Base-by-base conservation (phyloP, 352 stramenopile genomes). In the Phytophthora sansomeana region DNA sequence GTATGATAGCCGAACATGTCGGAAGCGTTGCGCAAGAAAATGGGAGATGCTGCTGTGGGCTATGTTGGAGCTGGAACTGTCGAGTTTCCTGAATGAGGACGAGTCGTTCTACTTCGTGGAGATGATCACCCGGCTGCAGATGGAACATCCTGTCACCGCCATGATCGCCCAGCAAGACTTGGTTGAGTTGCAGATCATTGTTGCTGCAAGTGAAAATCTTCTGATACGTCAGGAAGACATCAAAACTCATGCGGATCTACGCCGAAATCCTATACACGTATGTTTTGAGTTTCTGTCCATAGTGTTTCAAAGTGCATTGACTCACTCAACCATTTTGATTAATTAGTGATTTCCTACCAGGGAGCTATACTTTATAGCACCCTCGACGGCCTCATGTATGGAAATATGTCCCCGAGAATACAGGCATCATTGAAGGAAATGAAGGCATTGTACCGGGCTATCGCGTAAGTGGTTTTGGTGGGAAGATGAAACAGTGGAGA, bases 41-140 rank as follows among this genome's bases (percentile, higher is more conserved):
- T 98, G 80, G 91, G 91, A 7, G 81, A 95, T 55, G 91, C 90
- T 49, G 93, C 93, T 16, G 91, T 98, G 21, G 91, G 90, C 35
- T 98, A 98, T 67, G 90, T 96, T 56, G 92, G 92, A 17, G 94
- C 94, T 30, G 94, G 94, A 39, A 98, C 94, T 10, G 94, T 98
- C 32, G 94, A 98, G 76, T 98, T 98, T 98, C 21, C 60, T 97
- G 43, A 94, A 98, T 70, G 79, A 93, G 35, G 81, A 93, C 63
- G 86, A 96, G 57, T 89, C 83, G 21, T 98, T 98, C 62, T 98
- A 98, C 67, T 98, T 98, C 59, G 97, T 98, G 89, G 95, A 98
- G 70, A 98, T 98, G 92, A 98, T 98, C 85, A 98, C 94, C 30
- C 91, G 94, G 17, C 75, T 98, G n/a, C 94, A 98, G 76, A 93